Base-by-base conservation (phyloP, 345 rosid genomes). In the Bretschneidera sinensis region DNA sequence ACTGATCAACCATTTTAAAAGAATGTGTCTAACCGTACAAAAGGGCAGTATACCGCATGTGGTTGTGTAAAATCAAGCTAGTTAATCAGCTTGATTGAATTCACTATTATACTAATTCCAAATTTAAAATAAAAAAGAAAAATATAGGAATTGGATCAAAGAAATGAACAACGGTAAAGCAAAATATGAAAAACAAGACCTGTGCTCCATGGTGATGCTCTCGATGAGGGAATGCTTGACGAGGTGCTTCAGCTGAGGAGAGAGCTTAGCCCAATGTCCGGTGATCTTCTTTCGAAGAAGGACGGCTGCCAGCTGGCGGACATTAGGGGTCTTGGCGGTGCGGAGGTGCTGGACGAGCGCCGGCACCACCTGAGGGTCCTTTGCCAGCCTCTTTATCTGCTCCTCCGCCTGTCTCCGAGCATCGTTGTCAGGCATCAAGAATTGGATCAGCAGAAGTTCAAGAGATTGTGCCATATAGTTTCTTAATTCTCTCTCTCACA, bases 391-490 rank as follows among this genome's bases (percentile, higher is more conserved):
- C 83, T 88, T 88, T 64, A 94, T 94, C 77, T 90, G 99, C 74
- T 94, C 99, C 78, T 94, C 99, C 9, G 99, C 99, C 70, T 94
- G 97, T 57, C 96, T 75, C 20, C 99, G 79, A 10, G 97, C 97
- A 69, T 94, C 99, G 65, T 94, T 94, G 77, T 94, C 99, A 5
- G 99, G 99, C 99, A 94, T 94, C 74, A 94, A 74, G 76, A 94
- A 94, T 48, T 94, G 99, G 71, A 94, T 94, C 82, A 94, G 63
- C 62, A 94, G 62, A 59, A 94, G 73, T 63, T 94, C 99, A 1
- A 94, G 83, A 48, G 99, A 91, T 59, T 94, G 99, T 43, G 97
- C 87, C 99, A 94, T 94, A 9, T 31, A 31, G 4, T 4, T 31
- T 31, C 35, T 31, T 4, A 31, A 4, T 31, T 39, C 45, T 13